Evolutionary conservation across 2,329 filamentous ascomycete genomes (phyloP), one percentile per base, ranked within the genome.

Genomic region (Helotiales sp.): DNA sequence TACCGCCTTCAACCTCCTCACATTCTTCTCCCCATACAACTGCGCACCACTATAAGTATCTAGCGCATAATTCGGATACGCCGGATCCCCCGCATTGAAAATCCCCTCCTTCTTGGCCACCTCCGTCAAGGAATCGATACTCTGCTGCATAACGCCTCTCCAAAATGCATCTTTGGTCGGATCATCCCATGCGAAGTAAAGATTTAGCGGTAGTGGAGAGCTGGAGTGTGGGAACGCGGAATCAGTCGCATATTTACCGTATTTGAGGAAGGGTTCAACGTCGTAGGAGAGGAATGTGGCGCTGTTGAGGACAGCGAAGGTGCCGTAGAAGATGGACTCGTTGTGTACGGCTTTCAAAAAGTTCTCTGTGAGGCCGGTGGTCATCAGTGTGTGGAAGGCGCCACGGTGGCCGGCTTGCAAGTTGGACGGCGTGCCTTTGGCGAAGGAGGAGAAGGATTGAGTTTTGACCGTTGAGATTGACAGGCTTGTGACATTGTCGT

Each of bases 21-120:
- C 61, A 55, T 78, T 80, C 30, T 72, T 69, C 30, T 70, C 63
- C 0, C 79, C 79, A 67, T 80, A 81, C 5, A 73, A 17, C 30
- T 69, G 64, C 8, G 1, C 17, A 8, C 71, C 61, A 74, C 65
- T 57, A 24, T 71, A 68, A n/a, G 70, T 69, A 11, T 70, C 70
- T 10, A 58, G 20, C 26, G 52, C 61, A 64, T 64, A 64, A 50
- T 64, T 58, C 40, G 52, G 37, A 50, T 64, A 64, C n/a, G 52
- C 61, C 6, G 37, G 32, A 20, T 43, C 52, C 22, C 17, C 17
- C 52, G 59, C 52, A 17, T 63, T 57, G 64, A 74, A 77, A 17
- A 78, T 77, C 0, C 74, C 74, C 50, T 77, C 75, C 1, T 59
- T 47, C 6, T 70, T 71, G 2, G 76, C 77, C 1, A 77, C 73